Evolutionary conservation across 768 basidiomycete genomes (phyloP), one percentile per base, ranked within the genome.

Genomic region (Russula compacta): DNA sequence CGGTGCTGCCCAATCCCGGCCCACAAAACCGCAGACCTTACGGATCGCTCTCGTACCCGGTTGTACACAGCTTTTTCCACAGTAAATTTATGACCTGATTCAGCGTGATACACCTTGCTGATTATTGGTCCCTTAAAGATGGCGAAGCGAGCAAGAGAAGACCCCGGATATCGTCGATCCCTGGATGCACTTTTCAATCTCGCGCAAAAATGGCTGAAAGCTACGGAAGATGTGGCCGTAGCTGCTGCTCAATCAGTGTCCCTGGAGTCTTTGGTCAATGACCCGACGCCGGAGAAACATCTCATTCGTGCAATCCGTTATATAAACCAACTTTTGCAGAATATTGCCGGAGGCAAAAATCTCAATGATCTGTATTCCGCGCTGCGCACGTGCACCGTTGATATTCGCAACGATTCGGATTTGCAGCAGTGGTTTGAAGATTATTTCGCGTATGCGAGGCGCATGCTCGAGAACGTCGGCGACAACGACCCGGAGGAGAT

Each of bases 261-360:
- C 0, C 74, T 89, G 39, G 76, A 79, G 14, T 76, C 76, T 2
- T 79, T 88, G 67, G 75, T 88, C 57, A 69, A 79, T 9, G 86
- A 89, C 53, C 79, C 83, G 17, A 82, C 85, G 0, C 76, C 79
- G 4, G 85, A 83, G 53, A 79, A 86, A 67, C 83, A 86, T 64
- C 69, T 87, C 32, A 73, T 79, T 49, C 75, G 77, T 42, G 83
- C 82, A 3, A 71, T 89, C 32, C 63, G 70, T 12, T 70, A 70
- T 38, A 61, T 79, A 0, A 73, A 73, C 39, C 66, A 64, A 5
- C 71, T 79, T n/a, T 68, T 81, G 42, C 80, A 83, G 65, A 85
- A 86, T 11, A 71, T 85, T 21, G 78, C 85, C 0, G 73, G 70
- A 5, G 73, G 74, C 21, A 79, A 74, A 54, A 75, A 81, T 2